Base-by-base conservation (phyloP, 1,139 yeast genomes). In the Arxiozyma slooffiae region DNA sequence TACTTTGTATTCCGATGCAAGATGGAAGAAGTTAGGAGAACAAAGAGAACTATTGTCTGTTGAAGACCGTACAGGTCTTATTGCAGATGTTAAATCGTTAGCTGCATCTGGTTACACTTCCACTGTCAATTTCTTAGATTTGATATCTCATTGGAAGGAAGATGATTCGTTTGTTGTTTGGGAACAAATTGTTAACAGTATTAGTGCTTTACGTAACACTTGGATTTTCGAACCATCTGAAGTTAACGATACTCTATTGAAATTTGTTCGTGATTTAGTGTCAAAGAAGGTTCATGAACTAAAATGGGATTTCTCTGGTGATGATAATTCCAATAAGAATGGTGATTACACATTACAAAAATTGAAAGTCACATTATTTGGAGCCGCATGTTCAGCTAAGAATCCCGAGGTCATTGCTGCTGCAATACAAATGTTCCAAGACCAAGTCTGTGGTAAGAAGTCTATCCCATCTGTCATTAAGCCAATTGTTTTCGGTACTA, bases 401-500 rank as follows among this genome's bases (percentile, higher is more conserved):
- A 83, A 83, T 60, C 69, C 74, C 57, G 73, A 73, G 51, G 80
- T 78, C 49, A 73, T 78, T 52, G 72, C 73, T 44, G 77, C 74
- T 51, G 80, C 87, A 30, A 60, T 77, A 52, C 71, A 73, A 16
- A 71, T 80, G 64, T 89, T 87, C 65, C 73, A 73, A 6, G 73
- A 74, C 44, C 86, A 75, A 61, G 69, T 78, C 46, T 71, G 72
- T 26, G 96, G 95, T 55, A 83, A 85, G 51, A 55, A 55, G 18
- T 87, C 92, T 22, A 76, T 90, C 57, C 85, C 88, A 69, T 92
- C 97, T 58, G 84, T 89, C 69, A 71, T 90, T 62, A 81, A 88
- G 70, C 77, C 78, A 5, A 66, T 86, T 14, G 81, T 92, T 46
- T 90, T 86, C 70, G 71, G 69, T 49, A 70, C 80, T 23, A 86